Percentiles rank a stretch among this genome's conserved stretches.
Conservation (phyloP, 2,329 filamentous ascomycete species). For the Phoma sp. region DNA sequence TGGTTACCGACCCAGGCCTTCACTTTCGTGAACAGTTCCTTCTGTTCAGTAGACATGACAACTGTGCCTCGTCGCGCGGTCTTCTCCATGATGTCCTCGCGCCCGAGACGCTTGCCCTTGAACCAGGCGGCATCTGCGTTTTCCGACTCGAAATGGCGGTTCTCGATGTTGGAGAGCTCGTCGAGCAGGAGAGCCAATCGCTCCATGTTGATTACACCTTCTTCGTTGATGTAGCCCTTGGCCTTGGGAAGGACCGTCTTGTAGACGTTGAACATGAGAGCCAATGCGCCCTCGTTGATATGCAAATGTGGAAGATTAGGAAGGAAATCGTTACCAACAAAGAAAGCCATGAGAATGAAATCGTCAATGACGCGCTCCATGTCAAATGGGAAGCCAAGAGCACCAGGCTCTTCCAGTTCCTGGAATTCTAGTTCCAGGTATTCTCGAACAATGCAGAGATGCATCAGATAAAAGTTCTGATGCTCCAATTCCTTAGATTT, state of each 20-base stretch:
- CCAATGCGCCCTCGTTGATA: slow-evolving; percentile 96
- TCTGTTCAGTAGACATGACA: slow-evolving; percentile 79
- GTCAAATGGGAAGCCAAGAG: slow-evolving; percentile 80
- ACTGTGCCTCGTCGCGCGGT: slow-evolving; percentile 66
- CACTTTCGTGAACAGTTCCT: slow-evolving; percentile 79
- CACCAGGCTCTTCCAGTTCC: slow-evolving; percentile 77
- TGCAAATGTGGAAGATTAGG: slow-evolving; percentile 95
- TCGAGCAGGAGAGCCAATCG: slow-evolving; percentile 79
- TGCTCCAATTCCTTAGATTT: slow-evolving; percentile 98
- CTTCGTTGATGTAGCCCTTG: slow-evolving; percentile 95
- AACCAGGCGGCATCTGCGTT: slow-evolving; percentile 91
- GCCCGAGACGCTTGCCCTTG: slow-evolving; percentile 79
- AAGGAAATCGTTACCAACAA: slow-evolving; percentile 98
- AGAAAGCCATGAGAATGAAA: slow-evolving; percentile 99
- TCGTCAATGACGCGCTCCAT: slow-evolving; percentile 98
- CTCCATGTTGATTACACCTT: slow-evolving; percentile 86
- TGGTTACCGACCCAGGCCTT: slow-evolving; percentile 81
- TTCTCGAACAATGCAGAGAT: slow-evolving; percentile 96
- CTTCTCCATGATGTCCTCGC: slow-evolving; percentile 69
- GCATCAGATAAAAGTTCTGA: slow-evolving; percentile 97
- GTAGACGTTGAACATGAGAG: slow-evolving; percentile 97
- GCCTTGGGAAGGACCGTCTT: slow-evolving; percentile 86
- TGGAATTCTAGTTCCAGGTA: slow-evolving; percentile 98
- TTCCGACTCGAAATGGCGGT: slow-evolving; percentile 90
- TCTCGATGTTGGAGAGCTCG: slow-evolving; percentile 86